Conservation (phyloP, 768 basidiomycete genomes). For the Naganishia onofrii region DNA sequence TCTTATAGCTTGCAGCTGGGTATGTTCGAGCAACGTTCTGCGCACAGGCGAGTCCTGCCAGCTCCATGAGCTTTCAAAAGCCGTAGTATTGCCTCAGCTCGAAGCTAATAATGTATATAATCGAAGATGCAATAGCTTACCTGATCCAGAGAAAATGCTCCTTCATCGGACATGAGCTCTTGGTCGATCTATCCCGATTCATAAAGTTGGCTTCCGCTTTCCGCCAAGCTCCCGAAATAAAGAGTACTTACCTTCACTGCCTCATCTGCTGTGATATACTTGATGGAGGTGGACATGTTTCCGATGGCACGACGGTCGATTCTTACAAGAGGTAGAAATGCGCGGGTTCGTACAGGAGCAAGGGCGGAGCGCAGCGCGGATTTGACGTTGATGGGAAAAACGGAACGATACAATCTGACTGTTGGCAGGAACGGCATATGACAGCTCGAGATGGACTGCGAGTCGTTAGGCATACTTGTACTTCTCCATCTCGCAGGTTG, state of each 20-base stretch:
- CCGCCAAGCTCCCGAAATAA: background rate
- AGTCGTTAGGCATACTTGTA: too few species aligned
- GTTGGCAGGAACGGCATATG: background rate
- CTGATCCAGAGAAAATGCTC: slow-evolving; percentile 93
- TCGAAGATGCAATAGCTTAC: slow-evolving; percentile 55
- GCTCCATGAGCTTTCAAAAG: slow-evolving; percentile 76
- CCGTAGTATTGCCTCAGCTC: too few species aligned
- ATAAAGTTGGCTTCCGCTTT: background rate
- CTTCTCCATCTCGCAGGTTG: background rate
- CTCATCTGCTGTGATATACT: slow-evolving; percentile 47
- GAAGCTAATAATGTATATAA: too few species aligned
- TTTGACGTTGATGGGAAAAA: background rate
- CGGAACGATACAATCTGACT: background rate
- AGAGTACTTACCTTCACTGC: slow-evolving; percentile 43
- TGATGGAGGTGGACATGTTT: slow-evolving; percentile 41
- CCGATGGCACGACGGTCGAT: background rate
- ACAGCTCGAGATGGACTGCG: background rate
- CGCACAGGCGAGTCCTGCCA: slow-evolving; percentile 91
- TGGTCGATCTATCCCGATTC: slow-evolving; percentile 70
- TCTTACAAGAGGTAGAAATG: too few species aligned
- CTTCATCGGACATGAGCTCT: slow-evolving; percentile 80
- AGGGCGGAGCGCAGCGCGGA: background rate
- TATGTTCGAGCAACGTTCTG: slow-evolving; percentile 80
- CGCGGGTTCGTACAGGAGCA: background rate
- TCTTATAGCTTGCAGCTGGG: slow-evolving; percentile 63